Evolutionary conservation across 2,329 filamentous ascomycete genomes (phyloP).

Genomic region (Aspergillus caelatus): DNA sequence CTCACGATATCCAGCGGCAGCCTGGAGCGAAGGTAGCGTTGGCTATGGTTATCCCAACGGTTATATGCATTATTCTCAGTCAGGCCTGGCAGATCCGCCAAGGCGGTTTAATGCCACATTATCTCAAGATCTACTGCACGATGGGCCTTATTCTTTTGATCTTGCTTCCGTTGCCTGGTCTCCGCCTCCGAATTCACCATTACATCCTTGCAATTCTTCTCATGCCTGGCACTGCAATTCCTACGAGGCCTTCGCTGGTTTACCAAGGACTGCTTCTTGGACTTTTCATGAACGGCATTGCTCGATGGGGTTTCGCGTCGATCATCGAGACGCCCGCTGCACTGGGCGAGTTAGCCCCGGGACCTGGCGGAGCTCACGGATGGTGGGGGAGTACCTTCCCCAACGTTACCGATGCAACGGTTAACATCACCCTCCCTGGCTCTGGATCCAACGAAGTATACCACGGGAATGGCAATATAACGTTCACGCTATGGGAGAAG

Average conservation of each 20-base stretch:
- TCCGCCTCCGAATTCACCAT: slow-evolving; percentile 89
- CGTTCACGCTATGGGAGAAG: slow-evolving; percentile 46
- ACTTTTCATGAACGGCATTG: slow-evolving; percentile 90
- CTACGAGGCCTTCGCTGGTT: slow-evolving; percentile 79
- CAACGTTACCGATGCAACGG: slow-evolving; percentile 56
- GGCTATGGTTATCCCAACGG: slow-evolving; percentile 71
- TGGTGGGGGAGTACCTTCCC: slow-evolving; percentile 49
- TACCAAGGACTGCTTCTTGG: slow-evolving; percentile 91
- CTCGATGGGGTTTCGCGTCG: slow-evolving; percentile 89
- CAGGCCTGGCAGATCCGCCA: slow-evolving; percentile 87
- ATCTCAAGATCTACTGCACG: slow-evolving; percentile 75
- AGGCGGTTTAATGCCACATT: slow-evolving; percentile 77
- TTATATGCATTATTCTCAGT: slow-evolving; percentile 68
- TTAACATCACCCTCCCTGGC: slow-evolving; percentile 49
- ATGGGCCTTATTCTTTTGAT: slow-evolving; percentile 69
- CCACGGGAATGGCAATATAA: slow-evolving; percentile 49
- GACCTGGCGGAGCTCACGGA: slow-evolving; percentile 47
- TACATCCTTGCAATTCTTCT: slow-evolving; percentile 88
- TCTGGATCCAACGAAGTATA: slow-evolving; percentile 29
- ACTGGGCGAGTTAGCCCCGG: slow-evolving; percentile 57
- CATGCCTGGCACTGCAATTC: slow-evolving; percentile 83
- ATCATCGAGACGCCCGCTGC: slow-evolving; percentile 80
- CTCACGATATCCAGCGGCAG: slow-evolving; percentile 84
- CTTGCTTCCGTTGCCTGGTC: slow-evolving; percentile 70
- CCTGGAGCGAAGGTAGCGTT: slow-evolving; percentile 85